Evolutionary conservation across 2,329 filamentous ascomycete genomes (phyloP), one percentile per base, ranked within the genome.

Genomic region (Apiospora rasikravindrae): DNA sequence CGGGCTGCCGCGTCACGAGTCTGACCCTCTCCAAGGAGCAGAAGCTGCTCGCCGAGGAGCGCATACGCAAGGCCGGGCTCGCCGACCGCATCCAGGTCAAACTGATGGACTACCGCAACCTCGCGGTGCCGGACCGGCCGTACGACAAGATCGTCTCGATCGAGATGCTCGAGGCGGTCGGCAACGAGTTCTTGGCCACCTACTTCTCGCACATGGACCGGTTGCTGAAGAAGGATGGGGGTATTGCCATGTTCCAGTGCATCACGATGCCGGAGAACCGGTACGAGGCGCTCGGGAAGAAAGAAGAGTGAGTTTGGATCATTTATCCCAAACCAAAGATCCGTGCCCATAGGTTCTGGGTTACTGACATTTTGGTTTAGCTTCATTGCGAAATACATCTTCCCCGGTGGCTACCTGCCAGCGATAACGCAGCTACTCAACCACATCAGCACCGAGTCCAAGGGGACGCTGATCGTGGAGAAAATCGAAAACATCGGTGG

Each of bases 101-200:
- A 67, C 84, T 94, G 0, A 89, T 88, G 82, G 93, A 94, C 78
- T 94, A 94, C 78, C 88, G 93, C 69, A 87, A 86, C 37, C 81
- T 93, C 4, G 85, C 88, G 0, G 78, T 86, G 0, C 88, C 89
- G 0, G 83, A 84, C 64, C 83, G 81, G 0, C 83, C 84, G 0
- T 94, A 90, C 75, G 92, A 94, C 81, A 93, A 93, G 79, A 85
- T 94, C 8, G 86, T 94, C 10, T 93, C 91, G 4, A 93, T 94
- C 72, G 93, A 94, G 78, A 94, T 94, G 93, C 83, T 94, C 29
- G 93, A 94, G 82, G 91, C 91, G 1, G 92, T 94, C 0, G 92
- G 92, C 3, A 84, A 87, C 69, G 90, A 92, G 77, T 94, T 89
- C 75, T 81, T 94, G 44, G 84, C 86, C 26, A 91, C 88, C 1